Evolutionary conservation across 2,329 filamentous ascomycete genomes (phyloP).

Genomic region (Arthroderma uncinatum): DNA sequence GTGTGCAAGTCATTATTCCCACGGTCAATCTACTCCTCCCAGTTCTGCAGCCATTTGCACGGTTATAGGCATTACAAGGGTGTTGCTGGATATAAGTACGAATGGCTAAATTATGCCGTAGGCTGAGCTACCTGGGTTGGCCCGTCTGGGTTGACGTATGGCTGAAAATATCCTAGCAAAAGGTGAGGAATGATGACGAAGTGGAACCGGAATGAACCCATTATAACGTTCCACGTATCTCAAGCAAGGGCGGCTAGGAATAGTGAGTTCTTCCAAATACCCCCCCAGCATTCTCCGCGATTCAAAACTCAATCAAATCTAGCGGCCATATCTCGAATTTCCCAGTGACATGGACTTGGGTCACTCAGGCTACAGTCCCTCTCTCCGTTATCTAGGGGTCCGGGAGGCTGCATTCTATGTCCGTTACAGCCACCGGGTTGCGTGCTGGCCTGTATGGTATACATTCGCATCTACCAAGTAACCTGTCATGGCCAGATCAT

Average conservation of each 20-base stretch:
- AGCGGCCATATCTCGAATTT: conserved; percentile 1
- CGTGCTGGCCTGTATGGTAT: not conserved
- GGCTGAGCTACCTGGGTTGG: not conserved
- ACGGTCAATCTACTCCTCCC: not conserved
- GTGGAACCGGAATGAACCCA: conserved; percentile 5
- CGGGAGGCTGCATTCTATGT: not conserved
- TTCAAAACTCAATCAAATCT: not conserved
- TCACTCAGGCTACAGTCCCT: not conserved
- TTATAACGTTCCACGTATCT: conserved; percentile 7
- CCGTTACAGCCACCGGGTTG: not conserved
- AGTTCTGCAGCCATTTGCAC: not conserved
- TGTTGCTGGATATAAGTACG: not conserved
- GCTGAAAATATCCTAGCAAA: conserved; percentile 1
- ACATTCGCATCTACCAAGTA: not conserved
- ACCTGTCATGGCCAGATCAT: not conserved
- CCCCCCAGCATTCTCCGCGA: conserved; percentile 1
- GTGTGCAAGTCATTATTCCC: not conserved
- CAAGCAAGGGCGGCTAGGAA: not conserved
- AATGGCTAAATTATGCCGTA: not conserved
- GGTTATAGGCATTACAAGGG: not conserved
- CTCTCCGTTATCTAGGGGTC: not conserved
- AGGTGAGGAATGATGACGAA: conserved; percentile 2
- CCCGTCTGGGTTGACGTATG: not conserved
- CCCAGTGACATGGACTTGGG: conserved; percentile 16
- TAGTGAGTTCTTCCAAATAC: conserved; percentile 9